A percentile compares a stretch with the other conserved stretches of the same genome.
These are phyloP conservation scores for Chlamydomonas sphaeroides DNA, from an alignment of 139 green algal species.

Conservation along the genomic window DNA sequence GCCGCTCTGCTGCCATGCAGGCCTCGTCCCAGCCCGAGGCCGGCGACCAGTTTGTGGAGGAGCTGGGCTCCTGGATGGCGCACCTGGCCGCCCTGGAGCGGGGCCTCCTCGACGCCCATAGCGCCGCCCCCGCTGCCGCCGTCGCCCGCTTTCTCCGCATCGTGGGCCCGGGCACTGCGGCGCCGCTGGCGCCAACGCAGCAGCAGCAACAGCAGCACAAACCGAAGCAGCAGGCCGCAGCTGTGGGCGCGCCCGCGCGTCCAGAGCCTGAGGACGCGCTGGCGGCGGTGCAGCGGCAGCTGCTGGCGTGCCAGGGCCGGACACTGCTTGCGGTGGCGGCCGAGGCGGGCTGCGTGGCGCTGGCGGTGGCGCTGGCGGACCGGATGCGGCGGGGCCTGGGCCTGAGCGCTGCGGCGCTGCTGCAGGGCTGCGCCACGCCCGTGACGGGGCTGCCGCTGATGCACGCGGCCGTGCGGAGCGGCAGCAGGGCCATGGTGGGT, in stretches of 20 bases:
- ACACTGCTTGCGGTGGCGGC: constrained; percentile 25
- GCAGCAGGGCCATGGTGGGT: constrained; percentile 14
- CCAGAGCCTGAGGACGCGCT: no score
- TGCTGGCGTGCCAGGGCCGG: constrained; percentile 6
- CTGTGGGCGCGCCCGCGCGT: no score
- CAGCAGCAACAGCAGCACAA: no score
- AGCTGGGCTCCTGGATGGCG: constrained; percentile 17
- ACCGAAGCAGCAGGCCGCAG: no score
- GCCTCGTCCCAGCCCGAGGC: background rate
- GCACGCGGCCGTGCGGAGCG: constrained; percentile 30
- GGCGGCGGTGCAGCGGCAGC: background rate
- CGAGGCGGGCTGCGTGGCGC: constrained; percentile 15
- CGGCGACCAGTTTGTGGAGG: constrained; percentile 15
- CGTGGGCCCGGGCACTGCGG: background rate
- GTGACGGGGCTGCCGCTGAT: constrained; percentile 18
- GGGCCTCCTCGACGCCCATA: background rate
- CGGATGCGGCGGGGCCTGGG: background rate
- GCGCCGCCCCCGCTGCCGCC: background rate
- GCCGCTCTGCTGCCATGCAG: background rate
- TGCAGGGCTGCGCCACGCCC: constrained; percentile 7
- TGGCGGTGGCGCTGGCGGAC: background rate
- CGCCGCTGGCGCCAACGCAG: no score
- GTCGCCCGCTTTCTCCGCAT: constrained; percentile 6
- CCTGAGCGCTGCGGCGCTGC: background rate
- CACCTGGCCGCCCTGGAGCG: constrained; percentile 4